Percentiles rank a stretch among this genome's conserved stretches.
phyloP scores from a whole-genome alignment of 306 rosid species.

The Nissolia schottii region DNA sequence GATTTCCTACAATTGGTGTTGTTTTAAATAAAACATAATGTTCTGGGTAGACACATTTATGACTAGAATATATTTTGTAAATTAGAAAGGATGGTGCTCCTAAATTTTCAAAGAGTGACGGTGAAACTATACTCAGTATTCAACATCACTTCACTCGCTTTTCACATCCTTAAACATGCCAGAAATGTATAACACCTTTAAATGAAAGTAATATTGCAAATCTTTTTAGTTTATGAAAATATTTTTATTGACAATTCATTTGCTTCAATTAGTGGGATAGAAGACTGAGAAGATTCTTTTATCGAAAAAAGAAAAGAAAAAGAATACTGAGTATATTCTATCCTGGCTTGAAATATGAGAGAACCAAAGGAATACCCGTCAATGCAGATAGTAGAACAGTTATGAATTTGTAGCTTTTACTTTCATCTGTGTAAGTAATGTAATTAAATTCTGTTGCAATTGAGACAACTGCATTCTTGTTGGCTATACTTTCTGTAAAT shows the following conservation, averaged over 20 bases:
- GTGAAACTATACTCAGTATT: conserved; percentile 4
- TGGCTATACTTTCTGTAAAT: conserved; percentile 6
- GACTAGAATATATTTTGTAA: not conserved
- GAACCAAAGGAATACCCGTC: not conserved
- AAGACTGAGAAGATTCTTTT: too few species aligned
- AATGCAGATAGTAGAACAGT: not conserved
- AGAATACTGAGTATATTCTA: not conserved
- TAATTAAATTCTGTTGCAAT: not conserved
- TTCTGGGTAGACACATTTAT: not conserved
- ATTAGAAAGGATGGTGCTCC: not conserved
- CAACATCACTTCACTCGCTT: not conserved
- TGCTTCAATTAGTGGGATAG: not conserved
- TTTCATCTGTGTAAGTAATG: not conserved
- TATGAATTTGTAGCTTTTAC: conserved; percentile 10
- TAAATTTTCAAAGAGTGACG: not conserved
- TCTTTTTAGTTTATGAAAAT: not conserved
- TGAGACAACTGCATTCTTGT: not conserved
- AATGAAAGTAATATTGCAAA: conserved; percentile 1
- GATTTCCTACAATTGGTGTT: not conserved
- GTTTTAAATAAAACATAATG: not conserved
- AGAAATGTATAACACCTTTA: not conserved
- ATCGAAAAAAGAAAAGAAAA: too few species aligned
- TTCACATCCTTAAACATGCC: not conserved
- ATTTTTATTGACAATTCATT: not conserved
- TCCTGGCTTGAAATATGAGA: conserved; percentile 16